Conservation (phyloP, 2,329 filamentous ascomycete genomes). For the Zopfia rhizophila region DNA sequence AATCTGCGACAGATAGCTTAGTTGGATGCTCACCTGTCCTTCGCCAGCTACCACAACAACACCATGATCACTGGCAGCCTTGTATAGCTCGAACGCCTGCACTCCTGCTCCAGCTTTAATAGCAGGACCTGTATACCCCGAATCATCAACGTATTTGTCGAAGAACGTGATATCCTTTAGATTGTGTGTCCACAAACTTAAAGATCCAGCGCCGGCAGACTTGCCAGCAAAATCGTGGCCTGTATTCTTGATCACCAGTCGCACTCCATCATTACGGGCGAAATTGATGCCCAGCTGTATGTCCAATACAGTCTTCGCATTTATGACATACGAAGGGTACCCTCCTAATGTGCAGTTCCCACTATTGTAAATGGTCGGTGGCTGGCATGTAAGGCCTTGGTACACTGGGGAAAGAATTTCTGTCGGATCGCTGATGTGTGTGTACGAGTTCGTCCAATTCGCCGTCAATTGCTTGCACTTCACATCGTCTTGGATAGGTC, state of each 20-base stretch:
- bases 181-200: constrained; percentile 44
- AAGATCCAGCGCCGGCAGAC: constrained; percentile 31
- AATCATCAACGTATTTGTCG: constrained; percentile 32
- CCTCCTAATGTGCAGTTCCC: constrained; percentile 36
- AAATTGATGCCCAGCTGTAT: constrained; percentile 44
- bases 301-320: constrained; percentile 34
- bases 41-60: constrained; percentile 35
- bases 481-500: constrained; percentile 27
- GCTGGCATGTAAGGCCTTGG: constrained; percentile 40
- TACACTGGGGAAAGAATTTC: constrained; percentile 40
- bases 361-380: constrained; percentile 31
- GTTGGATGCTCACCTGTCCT: constrained; percentile 25
- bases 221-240: constrained; percentile 44
- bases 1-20: neutral
- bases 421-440: constrained; percentile 30
- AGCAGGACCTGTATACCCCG: constrained; percentile 39
- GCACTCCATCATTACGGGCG: constrained; percentile 33
- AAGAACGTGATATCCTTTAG: constrained; percentile 40
- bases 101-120: constrained; percentile 43
- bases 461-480: constrained; percentile 31
- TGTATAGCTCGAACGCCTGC: constrained; percentile 39
- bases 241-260: constrained; percentile 44
- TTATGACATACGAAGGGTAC: constrained; percentile 40
- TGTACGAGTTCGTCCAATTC: constrained; percentile 26
- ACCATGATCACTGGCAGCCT: constrained; percentile 33